Conservation (phyloP, 2,329 filamentous ascomycete genomes). For the Triangularia setosa region DNA sequence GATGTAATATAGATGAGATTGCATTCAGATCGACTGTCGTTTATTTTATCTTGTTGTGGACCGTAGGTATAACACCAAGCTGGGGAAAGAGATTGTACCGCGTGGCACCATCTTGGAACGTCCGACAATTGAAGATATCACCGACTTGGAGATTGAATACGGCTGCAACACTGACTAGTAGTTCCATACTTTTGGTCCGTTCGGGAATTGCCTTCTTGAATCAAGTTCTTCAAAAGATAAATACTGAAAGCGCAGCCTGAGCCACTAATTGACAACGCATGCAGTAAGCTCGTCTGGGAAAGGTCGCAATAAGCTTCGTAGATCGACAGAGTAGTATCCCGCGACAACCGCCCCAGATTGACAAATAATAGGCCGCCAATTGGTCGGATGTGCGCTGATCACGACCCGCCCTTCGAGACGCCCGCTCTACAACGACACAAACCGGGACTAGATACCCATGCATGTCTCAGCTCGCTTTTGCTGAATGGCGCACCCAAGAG, state of each 20-base stretch:
- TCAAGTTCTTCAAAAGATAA: no score
- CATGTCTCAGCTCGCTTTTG: background rate
- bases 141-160: no score
- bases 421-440: conserved; percentile 45
- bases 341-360: background rate
- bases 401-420: conserved; percentile 39
- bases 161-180: background rate
- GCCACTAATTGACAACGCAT: background rate
- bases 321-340: background rate
- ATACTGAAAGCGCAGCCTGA: background rate
- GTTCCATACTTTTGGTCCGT: no score
- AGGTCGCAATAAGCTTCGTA: background rate
- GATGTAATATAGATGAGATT: no score
- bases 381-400: conserved; percentile 37
- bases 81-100: no score
- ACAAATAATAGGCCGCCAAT: background rate
- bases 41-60: no score
- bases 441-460: conserved; percentile 23
- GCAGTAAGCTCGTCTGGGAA: background rate
- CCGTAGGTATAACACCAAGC: no score
- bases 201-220: background rate
- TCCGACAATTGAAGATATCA: no score
- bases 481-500: background rate
- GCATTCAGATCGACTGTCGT: no score
- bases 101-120: no score